Base-by-base conservation (phyloP, 2,329 filamentous ascomycete genomes). In the Colletotrichum lini region DNA sequence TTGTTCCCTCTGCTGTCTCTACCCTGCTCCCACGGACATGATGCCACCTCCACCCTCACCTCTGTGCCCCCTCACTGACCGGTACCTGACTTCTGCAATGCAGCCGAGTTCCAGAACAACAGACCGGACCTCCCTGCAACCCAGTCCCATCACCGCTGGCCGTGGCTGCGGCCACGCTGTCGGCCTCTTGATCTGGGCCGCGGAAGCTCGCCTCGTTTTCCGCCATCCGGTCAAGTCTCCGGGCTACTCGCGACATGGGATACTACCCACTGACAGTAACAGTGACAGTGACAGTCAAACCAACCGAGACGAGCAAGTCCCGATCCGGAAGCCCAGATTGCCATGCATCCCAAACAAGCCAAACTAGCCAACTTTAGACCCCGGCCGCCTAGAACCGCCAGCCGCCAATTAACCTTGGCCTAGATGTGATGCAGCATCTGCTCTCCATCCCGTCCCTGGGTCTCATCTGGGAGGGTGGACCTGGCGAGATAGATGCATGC, bases 51-150 rank as follows among this genome's bases (percentile, higher is more conserved):
- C 30, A 8, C 8, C 9, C 30, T 35, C 26, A 30, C 42, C 26
- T 38, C 47, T 57, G 30, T 50, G 40, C 23, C 5, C 53, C 18
- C 64, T 44, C 64, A 70, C 50, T 54, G 38, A 42, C 30, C 57
- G 57, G 67, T 70, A 62, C 64, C 64, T 67, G 67, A 49, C 50
- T 62, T 66, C 57, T 70, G 67, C 50, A 67, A 35, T 52, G 50
- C 57, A 57, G 16, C 23, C 23, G 16, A 16, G 12, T 47, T 61
- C 49, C 8, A 38, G 30, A 44, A 30, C 35, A 30, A 23, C 44
- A 60, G 61, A 40, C 61, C 61, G 30, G 40, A 52, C 16, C 35
- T 30, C 30, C 30, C 6, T 52, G 66, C 60, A 30, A 69, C 53
- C 61, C 47, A 23, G 42, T 65, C 45, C 61, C 47, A 23, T 6